Base-by-base conservation (phyloP, 2,329 filamentous ascomycete genomes). In the Parafenestella ontariensis region DNA sequence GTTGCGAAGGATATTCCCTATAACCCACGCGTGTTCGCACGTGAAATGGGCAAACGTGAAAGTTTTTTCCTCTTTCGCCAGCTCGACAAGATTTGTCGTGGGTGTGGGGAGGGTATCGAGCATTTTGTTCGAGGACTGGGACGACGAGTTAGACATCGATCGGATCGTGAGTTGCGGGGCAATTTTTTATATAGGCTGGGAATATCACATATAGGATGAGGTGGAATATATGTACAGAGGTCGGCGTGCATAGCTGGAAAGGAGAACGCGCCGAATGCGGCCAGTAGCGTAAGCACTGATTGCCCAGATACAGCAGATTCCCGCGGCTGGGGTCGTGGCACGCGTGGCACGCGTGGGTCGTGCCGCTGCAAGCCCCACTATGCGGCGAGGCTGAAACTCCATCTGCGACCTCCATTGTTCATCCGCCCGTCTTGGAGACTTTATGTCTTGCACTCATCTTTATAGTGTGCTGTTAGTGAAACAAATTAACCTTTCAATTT, bases 1-100 rank as follows among this genome's bases (percentile, higher is more conserved):
- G 34, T 82, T 83, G 64, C 87, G 84, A 23, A 91, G 82, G 18
- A 87, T 82, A 59, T 83, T 82, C 54, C 88, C 88, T 3, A 91
- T 82, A 29, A 83, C 80, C 79, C 85, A 89, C 46, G 88, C 88
- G 64, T 89, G 87, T 21, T 82, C 77, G 49, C 82, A 78, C 1
- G 87, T 89, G 76, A 91, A 91, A 59, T 82, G 66, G 11, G 78
- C 74, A 61, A 82, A 80, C n/a, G 70, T 70, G 56, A 82, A 78
- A 34, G 73, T 69, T 36, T 68, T 69, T 64, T 82, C 79, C 55
- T 79, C 72, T 47, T 67, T 64, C 17, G 71, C 72, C 50, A 81
- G 77, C 33, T 75, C 70, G 20, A 69, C 62, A 28, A 80, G 73
- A 34, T 76, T 74, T 53, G 64, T 65, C 3, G 73, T 64, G 4